These are phyloP conservation scores for Leishmania guyanensis DNA, from an alignment of 208 protist genomes.

Conservation along the genomic window DNA sequence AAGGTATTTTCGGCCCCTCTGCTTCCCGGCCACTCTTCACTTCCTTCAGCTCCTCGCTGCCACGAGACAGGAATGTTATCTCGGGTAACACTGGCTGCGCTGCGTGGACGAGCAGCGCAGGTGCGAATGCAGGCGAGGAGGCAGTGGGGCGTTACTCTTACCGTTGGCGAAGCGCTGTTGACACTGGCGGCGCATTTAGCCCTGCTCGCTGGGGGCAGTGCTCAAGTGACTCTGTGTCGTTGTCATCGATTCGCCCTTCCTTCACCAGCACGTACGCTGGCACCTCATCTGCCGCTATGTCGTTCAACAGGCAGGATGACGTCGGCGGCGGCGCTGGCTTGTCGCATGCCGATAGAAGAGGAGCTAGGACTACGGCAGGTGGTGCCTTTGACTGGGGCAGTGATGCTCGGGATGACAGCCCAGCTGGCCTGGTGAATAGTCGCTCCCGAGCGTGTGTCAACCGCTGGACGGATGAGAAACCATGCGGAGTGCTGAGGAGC, in stretches of 20 bases:
- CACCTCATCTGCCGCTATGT: slow-evolving; percentile 6
- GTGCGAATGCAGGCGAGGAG: neutral
- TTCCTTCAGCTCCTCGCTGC: slow-evolving; percentile 18
- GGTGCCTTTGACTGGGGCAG: neutral
- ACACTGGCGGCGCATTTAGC: no score
- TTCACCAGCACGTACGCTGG: slow-evolving; percentile 24
- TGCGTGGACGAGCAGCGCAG: slow-evolving; percentile 1
- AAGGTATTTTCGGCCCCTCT: slow-evolving; percentile 11
- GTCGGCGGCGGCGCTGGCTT: slow-evolving; percentile 1
- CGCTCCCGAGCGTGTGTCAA: slow-evolving; percentile 25
- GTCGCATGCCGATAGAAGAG: slow-evolving; percentile 12
- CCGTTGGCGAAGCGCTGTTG: neutral
- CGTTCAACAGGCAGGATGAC: neutral
- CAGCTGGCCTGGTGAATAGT: slow-evolving; percentile 24
- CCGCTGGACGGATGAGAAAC: slow-evolving; percentile 31
- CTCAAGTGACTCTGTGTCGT: neutral
- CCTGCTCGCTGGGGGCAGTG: neutral
- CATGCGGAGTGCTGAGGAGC: no score
- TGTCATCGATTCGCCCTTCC: neutral
- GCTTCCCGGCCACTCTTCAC: slow-evolving; percentile 29
- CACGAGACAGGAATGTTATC: slow-evolving; percentile 16
- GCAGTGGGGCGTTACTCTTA: neutral
- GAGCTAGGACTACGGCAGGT: neutral
- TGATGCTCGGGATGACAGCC: neutral
- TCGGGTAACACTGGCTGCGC: slow-evolving; percentile 17